Conservation (phyloP, 75 land plant species). For the Azolla pinnata region DNA sequence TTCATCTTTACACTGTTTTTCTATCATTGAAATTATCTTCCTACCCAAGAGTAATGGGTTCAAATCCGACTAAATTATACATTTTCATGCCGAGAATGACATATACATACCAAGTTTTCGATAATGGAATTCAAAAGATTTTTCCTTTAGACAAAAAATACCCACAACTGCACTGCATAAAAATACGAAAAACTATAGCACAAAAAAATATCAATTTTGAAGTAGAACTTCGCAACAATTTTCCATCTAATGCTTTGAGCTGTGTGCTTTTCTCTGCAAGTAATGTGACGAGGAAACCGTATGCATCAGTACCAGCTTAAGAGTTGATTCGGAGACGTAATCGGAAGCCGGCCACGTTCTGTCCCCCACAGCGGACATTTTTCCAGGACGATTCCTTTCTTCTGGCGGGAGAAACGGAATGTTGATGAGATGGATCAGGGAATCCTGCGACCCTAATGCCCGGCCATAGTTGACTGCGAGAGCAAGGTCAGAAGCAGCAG, state of each 20-base stretch:
- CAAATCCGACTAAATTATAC: too few relatives aligned
- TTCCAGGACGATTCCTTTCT: not conserved
- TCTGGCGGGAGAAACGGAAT: not conserved
- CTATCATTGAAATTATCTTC: too few relatives aligned
- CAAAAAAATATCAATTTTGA: not conserved
- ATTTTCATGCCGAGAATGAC: too few relatives aligned
- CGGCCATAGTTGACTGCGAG: not conserved
- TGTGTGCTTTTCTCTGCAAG: not conserved
- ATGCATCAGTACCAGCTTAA: not conserved
- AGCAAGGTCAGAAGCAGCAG: not conserved
- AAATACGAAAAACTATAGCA: not conserved
- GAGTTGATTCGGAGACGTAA: not conserved
- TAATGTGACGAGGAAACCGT: not conserved
- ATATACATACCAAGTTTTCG: too few relatives aligned
- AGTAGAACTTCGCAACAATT: not conserved
- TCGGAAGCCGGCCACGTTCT: not conserved
- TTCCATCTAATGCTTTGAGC: too few relatives aligned
- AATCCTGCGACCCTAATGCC: not conserved
- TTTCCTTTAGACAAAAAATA: not conserved
- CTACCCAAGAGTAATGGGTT: too few relatives aligned
- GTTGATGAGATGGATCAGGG: not conserved
- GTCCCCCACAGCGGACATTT: not conserved
- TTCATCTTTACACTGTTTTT: too few relatives aligned
- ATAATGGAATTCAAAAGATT: too few relatives aligned
- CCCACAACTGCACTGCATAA: not conserved